A percentile compares a stretch with the other conserved stretches of the same genome.
Evolutionary conservation across 306 rosid species (phyloP).

Genomic region (Urtica urens): DNA sequence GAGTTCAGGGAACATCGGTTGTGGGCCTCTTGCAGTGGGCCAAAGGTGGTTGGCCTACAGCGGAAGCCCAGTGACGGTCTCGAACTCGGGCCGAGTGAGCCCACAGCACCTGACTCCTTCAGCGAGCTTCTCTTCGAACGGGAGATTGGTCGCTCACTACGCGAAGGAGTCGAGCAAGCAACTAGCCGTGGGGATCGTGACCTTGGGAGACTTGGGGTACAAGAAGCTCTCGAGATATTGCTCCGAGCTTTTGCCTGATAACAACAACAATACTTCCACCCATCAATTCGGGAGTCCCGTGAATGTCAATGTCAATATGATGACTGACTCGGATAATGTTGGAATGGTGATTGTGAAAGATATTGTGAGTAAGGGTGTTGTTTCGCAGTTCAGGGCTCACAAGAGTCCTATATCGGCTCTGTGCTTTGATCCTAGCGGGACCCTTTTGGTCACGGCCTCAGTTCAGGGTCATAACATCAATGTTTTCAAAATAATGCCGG

Average conservation of each 20-base stretch:
- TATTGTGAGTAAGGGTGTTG: slow-evolving; percentile 53
- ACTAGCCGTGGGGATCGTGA: slow-evolving; percentile 78
- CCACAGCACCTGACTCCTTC: slow-evolving; percentile 70
- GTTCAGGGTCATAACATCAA: slow-evolving; percentile 91
- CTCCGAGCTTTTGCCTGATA: slow-evolving; percentile 67
- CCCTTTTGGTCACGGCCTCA: slow-evolving; percentile 80
- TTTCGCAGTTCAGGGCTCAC: slow-evolving; percentile 87
- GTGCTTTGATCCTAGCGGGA: slow-evolving; percentile 92
- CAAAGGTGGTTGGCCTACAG: slow-evolving; percentile 96
- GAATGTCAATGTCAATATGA: slow-evolving; percentile 40
- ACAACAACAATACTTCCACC: slow-evolving; percentile 37
- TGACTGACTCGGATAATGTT: slow-evolving; percentile 51
- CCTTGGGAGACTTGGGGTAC: slow-evolving; percentile 89
- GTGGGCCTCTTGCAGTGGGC: slow-evolving; percentile 94
- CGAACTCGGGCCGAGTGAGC: slow-evolving; percentile 52
- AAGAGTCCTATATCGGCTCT: slow-evolving; percentile 88
- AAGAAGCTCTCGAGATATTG: slow-evolving; percentile 78
- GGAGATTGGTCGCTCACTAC: slow-evolving; percentile 84
- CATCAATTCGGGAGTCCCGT: slow-evolving; percentile 46
- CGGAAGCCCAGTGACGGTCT: slow-evolving; percentile 50
- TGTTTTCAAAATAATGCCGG: slow-evolving; percentile 73
- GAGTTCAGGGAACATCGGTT: slow-evolving; percentile 68
- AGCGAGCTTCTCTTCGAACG: slow-evolving; percentile 65
- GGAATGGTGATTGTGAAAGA: slow-evolving; percentile 96
- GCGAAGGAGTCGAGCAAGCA: slow-evolving; percentile 97